Evolutionary conservation across 441 rosid genomes (phyloP), one percentile per base, ranked within the genome.

Genomic region (Gossypium schwendimanii): DNA sequence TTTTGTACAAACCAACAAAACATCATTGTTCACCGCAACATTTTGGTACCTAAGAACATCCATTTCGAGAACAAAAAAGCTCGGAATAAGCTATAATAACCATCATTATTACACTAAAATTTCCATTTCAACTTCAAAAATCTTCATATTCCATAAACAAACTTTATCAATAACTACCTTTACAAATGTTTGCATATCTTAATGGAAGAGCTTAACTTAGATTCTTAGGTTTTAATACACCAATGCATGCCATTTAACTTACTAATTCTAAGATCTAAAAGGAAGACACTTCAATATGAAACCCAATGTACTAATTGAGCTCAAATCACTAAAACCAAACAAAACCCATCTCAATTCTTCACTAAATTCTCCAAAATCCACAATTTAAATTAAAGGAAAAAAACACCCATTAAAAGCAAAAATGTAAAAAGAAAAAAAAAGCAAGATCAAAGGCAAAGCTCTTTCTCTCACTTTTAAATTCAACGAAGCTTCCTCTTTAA

Each of bases 221-320:
- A 66, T 31, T 41, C 64, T 66, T 26, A 9, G 59, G 11, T n/a
- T 14, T 50, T n/a, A 66, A 17, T 11, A 41, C 11, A 52, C 28
- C 63, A 74, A 65, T 64, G 58, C 77, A 64, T 53, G 70, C 1
- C 9, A 74, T 21, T 36, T 31, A 55, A 41, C 53, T 11, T 3
- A 11, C 44, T 41, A 70, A 75, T 62, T 50, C 75, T 58, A 71
- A 84, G 81, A 85, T 83, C 86, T 80, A 85, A 53, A 72, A 78
- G 1, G 75, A 62, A 50, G 36, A 6, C 58, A 66, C 28, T 63
- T n/a, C 53, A 75, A 73, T 66, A 49, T 23, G 26, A 41, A 57
- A 39, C 44, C 31, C 36, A 75, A 60, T 44, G 17, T 33, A 33
- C 45, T 75, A 72, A 61, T 63, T 69, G 45, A 49, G 71, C 54